These are phyloP conservation scores for Iris pallida DNA, from an alignment of 116 monocot genomes.

Conservation along the genomic window DNA sequence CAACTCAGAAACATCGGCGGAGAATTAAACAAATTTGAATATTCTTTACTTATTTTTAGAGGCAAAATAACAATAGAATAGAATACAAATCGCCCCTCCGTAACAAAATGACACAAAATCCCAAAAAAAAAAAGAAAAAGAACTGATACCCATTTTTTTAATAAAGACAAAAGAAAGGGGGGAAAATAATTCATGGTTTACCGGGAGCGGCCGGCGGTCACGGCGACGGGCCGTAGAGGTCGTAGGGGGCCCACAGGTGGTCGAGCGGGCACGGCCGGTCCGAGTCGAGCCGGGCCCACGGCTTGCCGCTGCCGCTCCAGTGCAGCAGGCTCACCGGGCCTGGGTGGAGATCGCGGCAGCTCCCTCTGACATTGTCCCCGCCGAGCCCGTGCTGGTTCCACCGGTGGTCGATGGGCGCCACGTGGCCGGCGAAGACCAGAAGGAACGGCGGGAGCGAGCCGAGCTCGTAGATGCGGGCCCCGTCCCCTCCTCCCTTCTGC, in stretches of 20 bases:
- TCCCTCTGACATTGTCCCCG: slow-evolving; percentile 56
- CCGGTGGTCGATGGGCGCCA: slow-evolving; percentile 69
- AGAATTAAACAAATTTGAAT: no score
- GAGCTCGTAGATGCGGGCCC: slow-evolving; percentile 76
- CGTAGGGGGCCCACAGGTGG: slow-evolving; percentile 54
- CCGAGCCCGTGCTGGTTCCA: slow-evolving; percentile 45
- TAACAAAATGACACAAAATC: no score
- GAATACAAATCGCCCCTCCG: no score
- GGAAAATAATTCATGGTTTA: background rate
- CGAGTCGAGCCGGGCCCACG: slow-evolving; percentile 54
- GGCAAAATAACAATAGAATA: no score
- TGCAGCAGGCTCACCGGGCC: slow-evolving; percentile 65
- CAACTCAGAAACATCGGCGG: no score
- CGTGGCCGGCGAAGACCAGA: slow-evolving; percentile 84
- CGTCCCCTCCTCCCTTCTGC: slow-evolving; percentile 7
- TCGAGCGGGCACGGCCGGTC: slow-evolving; percentile 50
- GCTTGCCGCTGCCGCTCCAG: slow-evolving; percentile 68
- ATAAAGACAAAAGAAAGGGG: slow-evolving; percentile 4
- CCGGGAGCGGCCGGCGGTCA: slow-evolving; percentile 16
- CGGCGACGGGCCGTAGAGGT: slow-evolving; percentile 37
- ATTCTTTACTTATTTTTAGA: no score
- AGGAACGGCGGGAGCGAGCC: slow-evolving; percentile 91
- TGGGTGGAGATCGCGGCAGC: slow-evolving; percentile 65
- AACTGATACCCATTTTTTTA: background rate
- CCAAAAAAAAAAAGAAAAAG: no score